Evolutionary conservation across 1,284 basidiomycete species (phyloP), one percentile per base, ranked within the genome.

Genomic region (Xerocomus nothofagi): DNA sequence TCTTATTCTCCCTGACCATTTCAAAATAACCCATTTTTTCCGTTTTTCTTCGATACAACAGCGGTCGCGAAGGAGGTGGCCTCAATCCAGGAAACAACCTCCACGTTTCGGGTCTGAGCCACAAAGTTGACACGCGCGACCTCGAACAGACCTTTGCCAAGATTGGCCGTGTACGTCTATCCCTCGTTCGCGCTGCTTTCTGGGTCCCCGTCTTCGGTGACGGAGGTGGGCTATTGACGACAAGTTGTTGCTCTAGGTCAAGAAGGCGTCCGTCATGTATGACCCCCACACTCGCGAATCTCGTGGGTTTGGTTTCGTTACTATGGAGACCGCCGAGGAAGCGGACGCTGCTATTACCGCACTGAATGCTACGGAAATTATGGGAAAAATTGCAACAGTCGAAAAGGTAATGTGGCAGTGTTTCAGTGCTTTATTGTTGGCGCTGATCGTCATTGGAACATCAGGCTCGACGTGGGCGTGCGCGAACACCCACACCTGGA

Each of bases 241-340:
- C 24, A 39, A 6, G 20, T 24, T 49, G 17, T 44, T 4, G 18
- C 36, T 51, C 37, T 53, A 91, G 88, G 86, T 91, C 55, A 79
- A 87, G 63, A 91, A 97, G 71, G 90, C 89, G 34, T 90, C 93
- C 53, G 87, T 98, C 71, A 98, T 98, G 93, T 88, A 89, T 64
- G 96, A 99, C 74, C 95, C 96, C 24, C 96, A 98, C 74, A 88
- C 89, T 54, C 88, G 92, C 62, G 95, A 98, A 66, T 94, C 93
- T 48, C 91, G 96, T 65, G 96, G 95, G 32, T 98, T 99, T 62
- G 96, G 93, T 38, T 99, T 99, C 71, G 96, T 99, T 64, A 98
- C 93, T 49, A 95, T 96, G 86, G 91, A 93, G 67, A 80, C 80
- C 31, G 69, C 64, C 36, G 91, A 93, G 59, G 94, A 97, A 63